These are phyloP conservation scores for Gynostemma pentaphyllum DNA, from an alignment of 306 rosid genomes.

Conservation along the genomic window DNA sequence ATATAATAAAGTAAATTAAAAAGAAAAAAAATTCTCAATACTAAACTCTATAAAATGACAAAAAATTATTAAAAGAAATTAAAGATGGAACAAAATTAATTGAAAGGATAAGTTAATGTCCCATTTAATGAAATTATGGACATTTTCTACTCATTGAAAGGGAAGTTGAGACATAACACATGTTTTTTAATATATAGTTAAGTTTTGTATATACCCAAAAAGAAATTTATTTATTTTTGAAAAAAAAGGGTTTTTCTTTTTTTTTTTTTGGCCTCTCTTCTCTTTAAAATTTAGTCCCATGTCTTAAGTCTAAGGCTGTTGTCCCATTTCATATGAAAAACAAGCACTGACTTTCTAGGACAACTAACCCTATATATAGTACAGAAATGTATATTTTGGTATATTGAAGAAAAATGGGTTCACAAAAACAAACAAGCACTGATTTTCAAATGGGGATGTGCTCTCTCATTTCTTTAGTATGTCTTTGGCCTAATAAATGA, in stretches of 20 bases:
- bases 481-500: neutral
- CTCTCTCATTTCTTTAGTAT: neutral
- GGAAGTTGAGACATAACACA: conserved; percentile 4
- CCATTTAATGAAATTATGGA: neutral
- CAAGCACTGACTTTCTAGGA: conserved; percentile 1
- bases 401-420: neutral
- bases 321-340: neutral
- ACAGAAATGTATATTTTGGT: conserved; percentile 1
- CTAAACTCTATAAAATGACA: conserved; percentile 7
- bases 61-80: neutral
- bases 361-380: neutral
- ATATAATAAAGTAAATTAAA: neutral
- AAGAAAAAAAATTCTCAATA: neutral
- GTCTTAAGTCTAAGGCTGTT: neutral
- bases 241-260: neutral
- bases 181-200: neutral
- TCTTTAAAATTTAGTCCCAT: neutral
- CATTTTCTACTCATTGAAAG: conserved; percentile 7
- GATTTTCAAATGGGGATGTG: neutral
- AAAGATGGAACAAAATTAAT: neutral
- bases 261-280: neutral
- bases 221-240: neutral
- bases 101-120: neutral
- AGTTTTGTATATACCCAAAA: neutral
- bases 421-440: too few species aligned